Conservation (phyloP, 306 rosid genomes). For the Acacia acuminata region DNA sequence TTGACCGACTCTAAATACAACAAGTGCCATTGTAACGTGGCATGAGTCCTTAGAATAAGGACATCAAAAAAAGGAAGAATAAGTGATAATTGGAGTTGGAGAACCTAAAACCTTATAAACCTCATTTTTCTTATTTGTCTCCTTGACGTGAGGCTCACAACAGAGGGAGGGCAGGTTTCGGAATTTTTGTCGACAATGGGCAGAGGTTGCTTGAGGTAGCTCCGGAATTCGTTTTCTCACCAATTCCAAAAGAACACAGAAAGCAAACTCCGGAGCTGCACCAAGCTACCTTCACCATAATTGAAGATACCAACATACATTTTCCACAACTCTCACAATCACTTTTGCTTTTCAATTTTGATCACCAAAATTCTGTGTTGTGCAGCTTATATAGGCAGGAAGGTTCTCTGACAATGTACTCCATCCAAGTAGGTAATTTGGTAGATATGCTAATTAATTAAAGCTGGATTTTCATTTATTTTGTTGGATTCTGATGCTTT, state of each 20-base stretch:
- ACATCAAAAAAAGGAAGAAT: no score
- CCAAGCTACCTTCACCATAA: not conserved
- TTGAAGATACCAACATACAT: not conserved
- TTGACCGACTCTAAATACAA: no score
- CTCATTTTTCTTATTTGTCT: not conserved
- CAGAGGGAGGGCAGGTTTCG: no score
- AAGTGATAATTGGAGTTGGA: no score
- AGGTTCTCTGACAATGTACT: not conserved
- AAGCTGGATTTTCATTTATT: not conserved
- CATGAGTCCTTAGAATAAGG: no score
- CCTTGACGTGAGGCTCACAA: no score
- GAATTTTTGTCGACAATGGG: not conserved
- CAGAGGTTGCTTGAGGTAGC: not conserved
- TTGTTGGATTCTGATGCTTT: not conserved
- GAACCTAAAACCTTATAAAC: no score
- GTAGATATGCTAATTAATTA: not conserved
- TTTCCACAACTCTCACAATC: not conserved
- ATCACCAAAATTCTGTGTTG: not conserved
- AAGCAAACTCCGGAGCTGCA: not conserved
- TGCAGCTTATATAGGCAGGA: not conserved
- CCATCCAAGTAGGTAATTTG: not conserved
- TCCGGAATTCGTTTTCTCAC: not conserved
- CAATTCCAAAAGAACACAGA: not conserved
- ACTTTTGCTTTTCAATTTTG: no score
- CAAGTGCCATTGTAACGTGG: no score